phyloP scores from a whole-genome alignment of 768 basidiomycete genomes.

The Auriscalpium orientale region DNA sequence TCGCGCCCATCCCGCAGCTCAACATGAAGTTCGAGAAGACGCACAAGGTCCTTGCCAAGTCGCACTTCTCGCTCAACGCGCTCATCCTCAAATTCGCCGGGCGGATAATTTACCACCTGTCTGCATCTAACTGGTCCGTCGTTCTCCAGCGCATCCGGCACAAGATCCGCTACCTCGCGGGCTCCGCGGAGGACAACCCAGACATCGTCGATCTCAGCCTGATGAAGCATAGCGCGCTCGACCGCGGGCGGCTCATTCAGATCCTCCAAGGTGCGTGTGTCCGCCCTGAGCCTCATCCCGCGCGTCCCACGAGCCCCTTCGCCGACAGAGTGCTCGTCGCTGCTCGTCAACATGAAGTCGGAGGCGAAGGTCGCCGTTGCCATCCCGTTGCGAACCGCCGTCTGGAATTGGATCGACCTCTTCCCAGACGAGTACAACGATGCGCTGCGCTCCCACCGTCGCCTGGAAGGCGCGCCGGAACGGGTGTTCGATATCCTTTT shows the following conservation, averaged over 20 bases:
- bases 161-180: constrained; percentile 62
- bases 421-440: constrained; percentile 77
- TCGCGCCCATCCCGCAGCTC: constrained; percentile 16
- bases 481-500: constrained; percentile 79
- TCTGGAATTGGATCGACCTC: constrained; percentile 88
- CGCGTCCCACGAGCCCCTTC: too few species aligned
- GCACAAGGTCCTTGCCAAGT: constrained; percentile 50
- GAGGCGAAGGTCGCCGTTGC: constrained; percentile 70
- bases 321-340: constrained; percentile 61
- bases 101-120: constrained; percentile 78
- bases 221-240: constrained; percentile 70
- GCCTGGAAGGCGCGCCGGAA: constrained; percentile 76
- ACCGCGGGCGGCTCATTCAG: constrained; percentile 57
- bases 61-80: constrained; percentile 45
- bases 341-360: constrained; percentile 74
- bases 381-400: constrained; percentile 60
- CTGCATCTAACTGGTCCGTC: constrained; percentile 80
- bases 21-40: constrained; percentile 50
- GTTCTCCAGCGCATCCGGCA: constrained; percentile 63
- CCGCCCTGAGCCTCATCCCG: not conserved
- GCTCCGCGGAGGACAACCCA: constrained; percentile 40
- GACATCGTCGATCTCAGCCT: constrained; percentile 74
- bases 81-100: constrained; percentile 68
- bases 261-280: constrained; percentile 54
- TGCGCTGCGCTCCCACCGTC: constrained; percentile 49